phyloP scores from a whole-genome alignment of 75 land plant genomes.

The Picea sitchensis region DNA sequence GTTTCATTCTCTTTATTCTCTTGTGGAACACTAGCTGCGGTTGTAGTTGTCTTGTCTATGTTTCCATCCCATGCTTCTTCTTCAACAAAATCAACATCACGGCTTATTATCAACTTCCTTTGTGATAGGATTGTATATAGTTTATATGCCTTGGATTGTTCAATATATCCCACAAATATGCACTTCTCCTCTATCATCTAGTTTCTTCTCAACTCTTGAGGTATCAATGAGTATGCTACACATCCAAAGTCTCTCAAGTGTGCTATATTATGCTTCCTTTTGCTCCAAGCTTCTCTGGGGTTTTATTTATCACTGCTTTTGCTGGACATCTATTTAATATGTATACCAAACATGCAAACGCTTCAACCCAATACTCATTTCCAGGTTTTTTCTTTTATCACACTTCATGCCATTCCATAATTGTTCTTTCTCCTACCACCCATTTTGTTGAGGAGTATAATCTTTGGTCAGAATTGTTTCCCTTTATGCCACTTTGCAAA shows the following conservation, averaged over 20 bases:
- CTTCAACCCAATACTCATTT: conserved; percentile 20
- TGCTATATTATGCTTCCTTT: neutral
- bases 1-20: no score
- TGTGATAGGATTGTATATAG: conserved; percentile 13
- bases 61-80: neutral
- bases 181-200: no score
- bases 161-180: conserved; percentile 20
- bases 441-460: conserved; percentile 28
- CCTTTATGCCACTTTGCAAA: no score
- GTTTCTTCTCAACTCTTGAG: conserved; percentile 2
- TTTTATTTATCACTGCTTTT: neutral
- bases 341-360: conserved; percentile 7
- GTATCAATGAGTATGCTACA: conserved; percentile 5
- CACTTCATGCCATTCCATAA: conserved; percentile 8
- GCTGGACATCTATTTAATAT: conserved; percentile 13
- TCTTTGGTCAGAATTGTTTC: neutral
- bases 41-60: neutral
- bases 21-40: no score
- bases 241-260: conserved; percentile 16
- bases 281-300: conserved; percentile 15
- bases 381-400: conserved; percentile 16
- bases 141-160: conserved; percentile 12
- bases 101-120: conserved; percentile 8
- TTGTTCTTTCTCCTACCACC: conserved; percentile 7
- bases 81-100: conserved; percentile 15